Evolutionary conservation across 2,329 filamentous ascomycete genomes (phyloP).

Genomic region (Beauveria medogensis): DNA sequence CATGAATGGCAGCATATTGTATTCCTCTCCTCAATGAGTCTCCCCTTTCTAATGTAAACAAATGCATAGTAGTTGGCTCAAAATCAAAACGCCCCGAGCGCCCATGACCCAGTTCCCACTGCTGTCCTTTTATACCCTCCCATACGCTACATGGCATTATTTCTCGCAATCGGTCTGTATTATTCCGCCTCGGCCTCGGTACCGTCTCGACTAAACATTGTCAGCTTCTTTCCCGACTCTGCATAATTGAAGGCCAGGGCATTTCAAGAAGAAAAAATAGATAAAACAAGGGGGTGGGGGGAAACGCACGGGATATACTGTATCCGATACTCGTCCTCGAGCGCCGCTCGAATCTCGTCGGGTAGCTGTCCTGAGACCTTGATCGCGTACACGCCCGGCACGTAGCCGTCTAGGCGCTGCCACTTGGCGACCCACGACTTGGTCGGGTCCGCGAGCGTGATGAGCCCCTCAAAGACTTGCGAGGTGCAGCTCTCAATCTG

Average conservation of each 20-base stretch:
- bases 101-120: neutral
- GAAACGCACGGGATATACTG: constrained; percentile 56
- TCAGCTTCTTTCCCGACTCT: neutral
- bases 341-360: constrained; percentile 52
- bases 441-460: constrained; percentile 73
- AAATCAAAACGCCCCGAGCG: constrained; percentile 5
- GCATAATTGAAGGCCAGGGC: too few species aligned
- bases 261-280: too few species aligned
- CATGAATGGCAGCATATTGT: constrained; percentile 17
- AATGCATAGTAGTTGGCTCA: neutral
- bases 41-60: neutral
- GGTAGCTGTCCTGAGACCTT: constrained; percentile 82
- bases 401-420: constrained; percentile 84
- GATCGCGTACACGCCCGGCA: constrained; percentile 83
- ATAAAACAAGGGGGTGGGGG: constrained; percentile 26
- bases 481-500: constrained; percentile 89
- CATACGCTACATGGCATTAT: neutral
- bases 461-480: constrained; percentile 88
- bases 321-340: constrained; percentile 57
- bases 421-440: constrained; percentile 94
- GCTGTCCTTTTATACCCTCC: neutral
- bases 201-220: constrained; percentile 37
- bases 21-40: neutral
- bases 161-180: neutral
- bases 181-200: constrained; percentile 35